These are phyloP conservation scores for Trichoderma pleuroti DNA, from an alignment of 2,329 filamentous ascomycete species.

Conservation along the genomic window DNA sequence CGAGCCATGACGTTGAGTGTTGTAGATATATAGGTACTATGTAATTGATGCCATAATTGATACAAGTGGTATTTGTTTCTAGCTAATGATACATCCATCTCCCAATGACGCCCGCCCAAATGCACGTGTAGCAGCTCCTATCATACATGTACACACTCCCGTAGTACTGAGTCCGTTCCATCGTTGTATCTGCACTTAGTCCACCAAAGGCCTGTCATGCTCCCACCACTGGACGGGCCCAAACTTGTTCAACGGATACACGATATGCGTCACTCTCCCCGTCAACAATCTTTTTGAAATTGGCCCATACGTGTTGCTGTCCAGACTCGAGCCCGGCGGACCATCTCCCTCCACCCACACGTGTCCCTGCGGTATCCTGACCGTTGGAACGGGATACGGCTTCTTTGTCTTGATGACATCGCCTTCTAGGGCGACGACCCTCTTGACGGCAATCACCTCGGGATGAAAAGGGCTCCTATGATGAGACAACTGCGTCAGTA, in stretches of 20 bases:
- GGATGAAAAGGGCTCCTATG: conserved; percentile 67
- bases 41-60: neutral
- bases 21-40: neutral
- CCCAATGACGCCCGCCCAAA: conserved; percentile 2
- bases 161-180: neutral
- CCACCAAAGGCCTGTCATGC: conserved; percentile 34
- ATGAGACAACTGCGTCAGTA: neutral
- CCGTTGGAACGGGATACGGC: conserved; percentile 53
- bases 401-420: conserved; percentile 67
- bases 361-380: conserved; percentile 75
- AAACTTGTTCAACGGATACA: conserved; percentile 64
- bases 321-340: conserved; percentile 62
- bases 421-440: conserved; percentile 76
- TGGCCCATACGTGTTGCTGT: conserved; percentile 90
- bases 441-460: conserved; percentile 70
- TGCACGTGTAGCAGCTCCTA: neutral
- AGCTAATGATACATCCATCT: neutral
- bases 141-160: neutral
- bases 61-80: neutral
- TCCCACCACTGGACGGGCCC: conserved; percentile 58
- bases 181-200: conserved; percentile 3
- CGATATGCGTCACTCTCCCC: conserved; percentile 67
- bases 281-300: conserved; percentile 71
- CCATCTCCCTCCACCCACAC: conserved; percentile 96
- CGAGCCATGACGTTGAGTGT: neutral